Evolutionary conservation across 371 early-diverging fungal genomes (phyloP).

Genomic region (Mucor lusitanicus): DNA sequence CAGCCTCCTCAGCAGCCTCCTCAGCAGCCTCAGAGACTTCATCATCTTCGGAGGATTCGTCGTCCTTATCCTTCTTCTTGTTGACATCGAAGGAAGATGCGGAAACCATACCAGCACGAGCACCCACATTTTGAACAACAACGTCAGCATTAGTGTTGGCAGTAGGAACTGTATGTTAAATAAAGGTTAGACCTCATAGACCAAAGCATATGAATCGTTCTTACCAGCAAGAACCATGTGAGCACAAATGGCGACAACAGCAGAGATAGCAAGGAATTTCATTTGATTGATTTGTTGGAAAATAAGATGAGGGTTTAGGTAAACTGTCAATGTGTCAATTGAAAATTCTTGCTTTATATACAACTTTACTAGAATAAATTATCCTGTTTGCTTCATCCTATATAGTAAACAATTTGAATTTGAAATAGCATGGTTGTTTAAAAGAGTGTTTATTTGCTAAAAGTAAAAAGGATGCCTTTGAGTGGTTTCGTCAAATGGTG

Average conservation of each 20-base stretch:
- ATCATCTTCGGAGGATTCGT: background rate
- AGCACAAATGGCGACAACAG: constrained; percentile 10
- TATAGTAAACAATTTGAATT: background rate
- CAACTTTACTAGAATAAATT: background rate
- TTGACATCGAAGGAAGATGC: background rate
- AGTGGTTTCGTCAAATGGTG: background rate
- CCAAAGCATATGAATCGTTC: background rate
- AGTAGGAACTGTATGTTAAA: background rate
- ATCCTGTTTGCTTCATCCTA: background rate
- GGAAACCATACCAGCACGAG: background rate
- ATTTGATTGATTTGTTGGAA: background rate
- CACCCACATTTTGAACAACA: background rate
- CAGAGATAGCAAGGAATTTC: constrained; percentile 14
- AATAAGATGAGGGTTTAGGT: background rate
- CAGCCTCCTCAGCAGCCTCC: background rate
- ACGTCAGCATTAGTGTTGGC: background rate
- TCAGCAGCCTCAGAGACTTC: background rate
- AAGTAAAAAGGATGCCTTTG: background rate
- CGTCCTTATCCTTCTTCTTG: background rate
- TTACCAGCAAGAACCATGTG: constrained; percentile 8
- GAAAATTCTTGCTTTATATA: background rate
- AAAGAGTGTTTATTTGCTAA: background rate
- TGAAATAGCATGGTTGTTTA: background rate
- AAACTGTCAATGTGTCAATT: background rate
- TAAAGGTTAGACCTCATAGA: too few relatives aligned